Percentiles rank a stretch among this genome's conserved stretches.
These are phyloP conservation scores for Populus tremula DNA, from an alignment of 345 rosid genomes.

Conservation along the genomic window DNA sequence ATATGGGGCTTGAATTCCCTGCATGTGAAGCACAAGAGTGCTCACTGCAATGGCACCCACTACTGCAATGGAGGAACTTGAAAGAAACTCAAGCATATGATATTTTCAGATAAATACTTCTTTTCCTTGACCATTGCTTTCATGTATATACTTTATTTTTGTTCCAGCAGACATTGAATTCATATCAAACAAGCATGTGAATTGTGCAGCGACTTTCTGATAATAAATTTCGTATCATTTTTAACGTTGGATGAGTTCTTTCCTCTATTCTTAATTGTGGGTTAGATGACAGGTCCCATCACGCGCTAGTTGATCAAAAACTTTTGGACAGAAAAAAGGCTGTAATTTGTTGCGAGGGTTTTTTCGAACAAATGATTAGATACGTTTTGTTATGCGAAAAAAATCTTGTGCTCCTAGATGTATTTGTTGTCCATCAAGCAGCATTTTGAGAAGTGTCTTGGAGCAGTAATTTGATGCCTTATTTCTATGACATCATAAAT, in stretches of 20 bases:
- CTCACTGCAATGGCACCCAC: constrained; percentile 20
- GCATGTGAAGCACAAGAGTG: constrained; percentile 25
- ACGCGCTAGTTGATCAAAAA: neutral
- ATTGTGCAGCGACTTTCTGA: constrained; percentile 29
- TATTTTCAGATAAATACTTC: neutral
- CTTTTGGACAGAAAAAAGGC: neutral
- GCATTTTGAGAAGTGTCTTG: neutral
- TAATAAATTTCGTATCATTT: constrained; percentile 39
- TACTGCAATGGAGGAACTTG: constrained; percentile 30
- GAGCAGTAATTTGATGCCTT: neutral
- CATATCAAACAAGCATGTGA: constrained; percentile 35
- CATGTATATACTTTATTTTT: constrained; percentile 36
- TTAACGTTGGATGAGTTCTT: neutral
- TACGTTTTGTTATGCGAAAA: neutral
- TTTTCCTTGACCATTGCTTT: constrained; percentile 37
- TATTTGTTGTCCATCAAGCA: neutral
- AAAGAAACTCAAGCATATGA: neutral
- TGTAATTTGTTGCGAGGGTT: neutral
- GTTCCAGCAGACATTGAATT: constrained; percentile 31
- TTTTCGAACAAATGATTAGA: neutral
- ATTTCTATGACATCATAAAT: too few species aligned
- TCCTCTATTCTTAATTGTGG: neutral
- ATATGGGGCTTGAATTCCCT: constrained; percentile 60
- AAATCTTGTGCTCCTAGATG: neutral
- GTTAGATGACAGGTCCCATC: neutral